These are phyloP conservation scores for Capsicum chinense DNA, from an alignment of 257 asterid species.

Conservation along the genomic window DNA sequence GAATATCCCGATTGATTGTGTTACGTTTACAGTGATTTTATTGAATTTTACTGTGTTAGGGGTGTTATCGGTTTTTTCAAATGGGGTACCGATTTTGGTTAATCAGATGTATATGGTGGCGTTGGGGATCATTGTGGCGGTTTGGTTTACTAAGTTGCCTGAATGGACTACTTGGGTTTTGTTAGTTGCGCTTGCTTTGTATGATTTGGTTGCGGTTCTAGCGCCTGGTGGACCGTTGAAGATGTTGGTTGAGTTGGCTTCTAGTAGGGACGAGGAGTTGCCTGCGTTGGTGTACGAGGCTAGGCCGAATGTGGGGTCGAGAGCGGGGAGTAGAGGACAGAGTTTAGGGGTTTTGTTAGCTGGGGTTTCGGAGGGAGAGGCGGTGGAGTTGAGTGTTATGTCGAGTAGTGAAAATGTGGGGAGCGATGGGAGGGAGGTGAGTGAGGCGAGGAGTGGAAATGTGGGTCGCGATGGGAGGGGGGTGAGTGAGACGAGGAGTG, in stretches of 20 bases:
- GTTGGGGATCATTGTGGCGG: slow-evolving; percentile 87
- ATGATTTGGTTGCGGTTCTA: slow-evolving; percentile 85
- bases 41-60: slow-evolving; percentile 74
- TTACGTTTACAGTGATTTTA: slow-evolving; percentile 62
- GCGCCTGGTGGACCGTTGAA: slow-evolving; percentile 97
- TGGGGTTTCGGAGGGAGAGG: slow-evolving; percentile 40
- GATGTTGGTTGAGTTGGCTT: slow-evolving; percentile 87
- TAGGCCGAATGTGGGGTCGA: slow-evolving; percentile 62
- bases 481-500: slow-evolving; percentile 23
- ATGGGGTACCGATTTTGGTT: slow-evolving; percentile 74
- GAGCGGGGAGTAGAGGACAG: slow-evolving; percentile 42
- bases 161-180: slow-evolving; percentile 98
- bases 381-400: slow-evolving; percentile 59
- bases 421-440: neutral
- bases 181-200: slow-evolving; percentile 84
- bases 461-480: slow-evolving; percentile 23
- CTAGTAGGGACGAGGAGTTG: slow-evolving; percentile 80
- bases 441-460: slow-evolving; percentile 29
- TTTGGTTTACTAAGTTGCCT: slow-evolving; percentile 87
- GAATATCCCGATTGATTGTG: slow-evolving; percentile 69
- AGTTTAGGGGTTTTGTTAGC: slow-evolving; percentile 59
- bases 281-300: slow-evolving; percentile 94
- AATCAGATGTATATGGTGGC: slow-evolving; percentile 80
- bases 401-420: slow-evolving; percentile 35
- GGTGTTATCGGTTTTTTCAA: slow-evolving; percentile 73